Conservation (phyloP, 768 basidiomycete species). For the Tylopilus felleus region DNA sequence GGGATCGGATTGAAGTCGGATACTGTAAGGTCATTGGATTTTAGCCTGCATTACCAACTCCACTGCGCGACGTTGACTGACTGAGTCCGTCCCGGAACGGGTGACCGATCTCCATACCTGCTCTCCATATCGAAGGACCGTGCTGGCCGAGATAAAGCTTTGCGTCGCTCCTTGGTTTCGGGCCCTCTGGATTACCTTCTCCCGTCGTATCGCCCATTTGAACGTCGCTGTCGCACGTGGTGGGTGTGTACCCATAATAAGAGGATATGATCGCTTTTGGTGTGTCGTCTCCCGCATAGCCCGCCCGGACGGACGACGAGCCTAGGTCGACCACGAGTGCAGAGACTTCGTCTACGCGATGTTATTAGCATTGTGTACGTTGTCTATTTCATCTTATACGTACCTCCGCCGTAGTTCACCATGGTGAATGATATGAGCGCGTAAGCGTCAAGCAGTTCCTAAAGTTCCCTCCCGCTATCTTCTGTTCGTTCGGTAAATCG, state of each 20-base stretch:
- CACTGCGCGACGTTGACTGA: conserved; percentile 37
- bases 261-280: conserved; percentile 92
- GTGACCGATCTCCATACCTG: conserved; percentile 83
- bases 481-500: background rate
- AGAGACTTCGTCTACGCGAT: conserved; percentile 84
- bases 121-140: conserved; percentile 87
- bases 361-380: background rate
- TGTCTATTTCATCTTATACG: conserved; percentile 20
- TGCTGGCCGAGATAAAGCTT: conserved; percentile 83
- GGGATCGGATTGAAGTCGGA: conserved; percentile 73
- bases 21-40: conserved; percentile 40
- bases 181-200: conserved; percentile 29
- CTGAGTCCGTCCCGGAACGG: conserved; percentile 83
- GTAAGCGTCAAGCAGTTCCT: background rate
- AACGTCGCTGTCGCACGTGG: conserved; percentile 29
- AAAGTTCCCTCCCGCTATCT: no score
- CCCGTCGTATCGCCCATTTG: conserved; percentile 41
- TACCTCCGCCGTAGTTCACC: conserved; percentile 89
- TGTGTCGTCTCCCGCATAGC: conserved; percentile 96
- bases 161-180: conserved; percentile 42
- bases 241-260: conserved; percentile 72
- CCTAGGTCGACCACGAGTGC: conserved; percentile 96
- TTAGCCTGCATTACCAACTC: background rate
- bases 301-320: conserved; percentile 82
- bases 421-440: conserved; percentile 35